Percentiles rank a stretch among this genome's conserved stretches.
Evolutionary conservation across 1,284 basidiomycete genomes (phyloP).

Genomic region (Ceratobasidium theobromae): DNA sequence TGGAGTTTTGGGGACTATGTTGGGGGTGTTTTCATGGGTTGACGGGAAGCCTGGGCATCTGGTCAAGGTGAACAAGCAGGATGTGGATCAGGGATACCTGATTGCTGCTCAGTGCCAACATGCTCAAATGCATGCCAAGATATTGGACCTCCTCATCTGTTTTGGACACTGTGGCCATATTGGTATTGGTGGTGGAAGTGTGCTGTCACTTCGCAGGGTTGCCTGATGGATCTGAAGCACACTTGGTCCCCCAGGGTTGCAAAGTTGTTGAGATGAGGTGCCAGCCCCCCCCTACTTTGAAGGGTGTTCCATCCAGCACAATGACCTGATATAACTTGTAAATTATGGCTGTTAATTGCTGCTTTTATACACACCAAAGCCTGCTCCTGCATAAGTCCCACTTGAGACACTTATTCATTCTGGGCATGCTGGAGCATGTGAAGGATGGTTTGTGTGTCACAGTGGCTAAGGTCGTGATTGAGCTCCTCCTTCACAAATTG

Average conservation of each 20-base stretch:
- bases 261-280: not conserved
- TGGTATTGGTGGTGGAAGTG: no score
- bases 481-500: not conserved
- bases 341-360: not conserved
- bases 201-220: no score
- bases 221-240: no score
- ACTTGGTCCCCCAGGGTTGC: not conserved
- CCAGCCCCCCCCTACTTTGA: slow-evolving; percentile 21
- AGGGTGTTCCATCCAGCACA: not conserved
- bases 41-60: no score
- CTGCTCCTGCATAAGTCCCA: slow-evolving; percentile 4
- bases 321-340: not conserved
- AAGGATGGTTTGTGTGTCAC: slow-evolving; percentile 4
- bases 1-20: no score
- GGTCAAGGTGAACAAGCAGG: no score
- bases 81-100: no score
- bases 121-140: no score
- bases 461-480: not conserved
- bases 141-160: no score
- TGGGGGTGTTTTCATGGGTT: no score
- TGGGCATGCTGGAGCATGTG: not conserved
- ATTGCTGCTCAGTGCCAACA: no score
- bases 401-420: slow-evolving; percentile 1
- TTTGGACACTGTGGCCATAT: no score
- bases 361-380: not conserved